Percentiles rank a stretch among this genome's conserved stretches.
These are phyloP conservation scores for Trametes meyenii DNA, from an alignment of 768 basidiomycete species.

Conservation along the genomic window DNA sequence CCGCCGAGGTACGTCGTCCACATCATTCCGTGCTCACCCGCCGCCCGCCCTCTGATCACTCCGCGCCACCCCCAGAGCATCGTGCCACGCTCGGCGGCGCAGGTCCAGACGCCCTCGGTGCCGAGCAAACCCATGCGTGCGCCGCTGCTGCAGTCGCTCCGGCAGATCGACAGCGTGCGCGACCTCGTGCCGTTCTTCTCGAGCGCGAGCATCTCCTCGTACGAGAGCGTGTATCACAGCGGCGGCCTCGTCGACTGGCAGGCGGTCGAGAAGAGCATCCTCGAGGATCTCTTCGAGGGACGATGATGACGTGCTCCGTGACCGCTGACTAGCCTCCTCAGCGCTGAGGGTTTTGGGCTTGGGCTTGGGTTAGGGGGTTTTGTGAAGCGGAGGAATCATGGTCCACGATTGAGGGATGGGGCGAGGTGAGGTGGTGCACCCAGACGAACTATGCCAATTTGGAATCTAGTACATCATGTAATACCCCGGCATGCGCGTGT, in stretches of 20 bases:
- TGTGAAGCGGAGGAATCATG: too few relatives aligned
- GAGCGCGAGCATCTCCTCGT: slow-evolving; percentile 83
- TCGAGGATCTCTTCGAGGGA: slow-evolving; percentile 91
- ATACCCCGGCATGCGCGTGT: slow-evolving; percentile 11
- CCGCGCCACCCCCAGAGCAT: slow-evolving; percentile 25
- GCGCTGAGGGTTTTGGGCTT: too few relatives aligned
- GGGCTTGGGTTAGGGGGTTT: too few relatives aligned
- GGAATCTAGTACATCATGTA: slow-evolving; percentile 14
- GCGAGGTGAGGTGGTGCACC: too few relatives aligned
- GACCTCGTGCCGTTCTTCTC: slow-evolving; percentile 93
- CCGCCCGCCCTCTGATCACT: slow-evolving; percentile 25
- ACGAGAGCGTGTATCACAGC: slow-evolving; percentile 87
- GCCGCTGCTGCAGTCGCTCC: slow-evolving; percentile 69
- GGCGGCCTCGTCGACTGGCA: slow-evolving; percentile 87
- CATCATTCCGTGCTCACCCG: background rate
- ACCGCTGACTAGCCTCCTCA: too few relatives aligned
- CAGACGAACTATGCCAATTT: background rate
- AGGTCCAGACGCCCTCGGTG: slow-evolving; percentile 17
- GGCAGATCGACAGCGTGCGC: slow-evolving; percentile 80
- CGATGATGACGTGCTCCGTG: slow-evolving; percentile 39
- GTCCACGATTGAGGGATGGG: too few relatives aligned
- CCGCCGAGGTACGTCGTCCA: slow-evolving; percentile 36
- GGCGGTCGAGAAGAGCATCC: slow-evolving; percentile 77
- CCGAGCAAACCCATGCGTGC: slow-evolving; percentile 56
- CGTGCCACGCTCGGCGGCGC: slow-evolving; percentile 23